Percentiles rank a stretch among this genome's conserved stretches.
Conservation (phyloP, 1,284 basidiomycete genomes). For the Ganoderma lucidum region DNA sequence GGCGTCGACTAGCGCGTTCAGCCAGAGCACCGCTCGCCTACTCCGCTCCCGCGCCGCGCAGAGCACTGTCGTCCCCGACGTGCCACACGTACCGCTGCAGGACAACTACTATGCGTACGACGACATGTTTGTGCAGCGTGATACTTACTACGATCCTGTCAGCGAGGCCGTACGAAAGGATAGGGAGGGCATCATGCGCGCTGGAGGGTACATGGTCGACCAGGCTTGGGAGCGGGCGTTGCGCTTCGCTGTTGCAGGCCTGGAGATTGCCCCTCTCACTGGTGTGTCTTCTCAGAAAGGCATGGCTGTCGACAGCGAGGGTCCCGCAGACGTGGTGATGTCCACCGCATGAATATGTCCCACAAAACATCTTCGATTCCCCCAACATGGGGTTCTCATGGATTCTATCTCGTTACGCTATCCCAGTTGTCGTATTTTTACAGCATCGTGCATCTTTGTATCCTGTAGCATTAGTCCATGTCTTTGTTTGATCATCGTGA, state of each 20-base stretch:
- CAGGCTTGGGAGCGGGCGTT: conserved; percentile 91
- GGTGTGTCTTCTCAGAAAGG: conserved; percentile 29
- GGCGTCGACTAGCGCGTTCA: conserved; percentile 50
- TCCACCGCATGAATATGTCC: conserved; percentile 39
- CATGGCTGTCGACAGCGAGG: conserved; percentile 22
- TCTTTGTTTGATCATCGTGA: background rate
- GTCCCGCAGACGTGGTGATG: conserved; percentile 49
- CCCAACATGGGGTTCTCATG: background rate
- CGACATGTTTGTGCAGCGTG: conserved; percentile 64
- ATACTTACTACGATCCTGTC: conserved; percentile 71
- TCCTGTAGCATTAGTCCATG: background rate
- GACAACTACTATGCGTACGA: conserved; percentile 82
- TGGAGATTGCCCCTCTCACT: conserved; percentile 63
- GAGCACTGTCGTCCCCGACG: conserved; percentile 71
- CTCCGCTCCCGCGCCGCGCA: conserved; percentile 65
- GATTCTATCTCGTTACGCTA: background rate
- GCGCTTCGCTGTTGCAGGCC: conserved; percentile 76
- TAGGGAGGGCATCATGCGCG: conserved; percentile 81
- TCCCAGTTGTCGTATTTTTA: background rate
- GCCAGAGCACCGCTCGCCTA: conserved; percentile 58
- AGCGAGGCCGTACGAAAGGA: conserved; percentile 82
- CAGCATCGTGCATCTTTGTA: conserved; percentile 1
- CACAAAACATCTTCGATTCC: background rate
- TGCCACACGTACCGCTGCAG: conserved; percentile 78
- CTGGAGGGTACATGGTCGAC: conserved; percentile 83